A percentile compares a stretch with the other conserved stretches of the same genome.
phyloP scores from a whole-genome alignment of 257 asterid species.

The Eustoma russellianum region DNA sequence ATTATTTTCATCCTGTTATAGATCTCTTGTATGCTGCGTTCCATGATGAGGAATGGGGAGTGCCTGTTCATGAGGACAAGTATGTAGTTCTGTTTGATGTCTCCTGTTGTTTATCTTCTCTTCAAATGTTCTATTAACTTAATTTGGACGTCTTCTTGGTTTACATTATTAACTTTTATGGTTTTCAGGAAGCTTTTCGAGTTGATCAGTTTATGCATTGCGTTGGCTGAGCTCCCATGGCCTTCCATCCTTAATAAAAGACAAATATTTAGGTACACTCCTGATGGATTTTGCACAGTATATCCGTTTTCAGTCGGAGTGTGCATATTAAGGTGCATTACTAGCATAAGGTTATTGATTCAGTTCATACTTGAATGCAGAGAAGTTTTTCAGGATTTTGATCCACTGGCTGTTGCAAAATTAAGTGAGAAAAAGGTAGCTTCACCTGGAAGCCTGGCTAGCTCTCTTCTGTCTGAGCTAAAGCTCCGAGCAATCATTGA shows the following conservation, averaged over 20 bases:
- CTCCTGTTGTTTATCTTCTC: too few species aligned
- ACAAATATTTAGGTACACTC: constrained; percentile 28
- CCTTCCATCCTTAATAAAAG: constrained; percentile 33
- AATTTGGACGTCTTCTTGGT: constrained; percentile 1
- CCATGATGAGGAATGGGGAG: constrained; percentile 60
- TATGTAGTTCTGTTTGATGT: constrained; percentile 9
- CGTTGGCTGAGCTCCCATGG: constrained; percentile 40
- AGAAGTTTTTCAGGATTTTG: constrained; percentile 35
- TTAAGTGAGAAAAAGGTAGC: constrained; percentile 29
- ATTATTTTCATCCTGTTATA: too few species aligned
- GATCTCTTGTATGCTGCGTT: constrained; percentile 37
- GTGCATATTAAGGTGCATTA: background rate
- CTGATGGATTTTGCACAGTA: background rate
- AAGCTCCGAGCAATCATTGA: constrained; percentile 31
- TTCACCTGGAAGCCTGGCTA: constrained; percentile 29
- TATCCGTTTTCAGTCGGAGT: background rate
- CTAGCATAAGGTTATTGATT: background rate
- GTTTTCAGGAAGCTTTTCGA: constrained; percentile 33
- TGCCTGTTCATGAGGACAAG: constrained; percentile 40
- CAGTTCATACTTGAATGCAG: constrained; percentile 10
- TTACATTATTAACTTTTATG: background rate
- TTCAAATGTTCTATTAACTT: constrained; percentile 4
- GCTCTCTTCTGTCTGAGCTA: constrained; percentile 27
- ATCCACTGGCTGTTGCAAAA: constrained; percentile 29
- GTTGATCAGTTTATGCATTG: constrained; percentile 22